Base-by-base conservation (phyloP, 179 eudicot species). In the Heliamphora pulchella region DNA sequence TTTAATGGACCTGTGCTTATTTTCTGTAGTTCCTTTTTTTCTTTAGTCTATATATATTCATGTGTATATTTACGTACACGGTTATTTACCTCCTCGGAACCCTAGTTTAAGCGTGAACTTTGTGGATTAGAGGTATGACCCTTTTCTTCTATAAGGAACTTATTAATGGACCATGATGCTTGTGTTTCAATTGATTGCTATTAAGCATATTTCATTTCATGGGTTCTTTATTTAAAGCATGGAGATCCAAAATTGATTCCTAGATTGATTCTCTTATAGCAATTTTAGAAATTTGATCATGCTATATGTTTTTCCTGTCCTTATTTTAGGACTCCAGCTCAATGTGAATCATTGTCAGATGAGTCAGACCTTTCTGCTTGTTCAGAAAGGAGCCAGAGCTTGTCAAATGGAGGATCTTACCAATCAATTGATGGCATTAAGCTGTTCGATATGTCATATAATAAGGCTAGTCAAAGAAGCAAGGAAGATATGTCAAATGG, bases 301-400 rank as follows among this genome's bases (percentile, higher is more conserved):
- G 46, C 50, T 31, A 59, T 39, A 14, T 41, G 31, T 57, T 76
- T 31, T 62, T 67, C 73, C 31, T 62, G 51, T 85, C 68, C 58
- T 80, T 69, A 57, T 84, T 48, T 66, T 80, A 96, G 99, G 98
- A 94, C 93, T 83, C 94, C 96, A 61, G 94, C 86, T 84, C 92
- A 91, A 79, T 85, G 93, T 55, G 99, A 87, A 73, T 89, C 90
- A 76, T 81, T 89, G 17, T 95, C 97, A 11, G 95, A 89, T 73
- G 98, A 87, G 82, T 91, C 97, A 39, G 97, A 91, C 74, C 91
- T 91, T 70, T 88, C 88, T 80, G 93, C 91, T 78, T 89, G 79
- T 82, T 88, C 93, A 13, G 94, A 91, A 57, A 89, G 86, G 80
- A 89, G 86, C 71, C 87, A 76, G 75, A 86, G 88, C 80, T 86